Evolutionary conservation across 78 protist genomes (phyloP).

Genomic region (Polysphondylium violaceum): DNA sequence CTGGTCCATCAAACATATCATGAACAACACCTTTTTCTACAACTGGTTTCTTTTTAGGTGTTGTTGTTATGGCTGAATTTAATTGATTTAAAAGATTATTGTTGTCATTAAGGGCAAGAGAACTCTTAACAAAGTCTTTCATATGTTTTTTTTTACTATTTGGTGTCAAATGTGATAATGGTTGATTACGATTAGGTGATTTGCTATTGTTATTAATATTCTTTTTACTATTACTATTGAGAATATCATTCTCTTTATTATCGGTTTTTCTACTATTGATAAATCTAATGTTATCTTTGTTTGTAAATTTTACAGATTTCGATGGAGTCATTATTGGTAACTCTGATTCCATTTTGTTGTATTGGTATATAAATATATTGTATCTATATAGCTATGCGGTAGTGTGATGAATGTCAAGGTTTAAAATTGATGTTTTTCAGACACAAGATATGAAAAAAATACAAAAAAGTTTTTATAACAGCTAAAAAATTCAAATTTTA

Average conservation of each 20-base stretch:
- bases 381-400: no score
- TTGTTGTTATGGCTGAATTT: not conserved
- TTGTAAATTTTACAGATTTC: not conserved
- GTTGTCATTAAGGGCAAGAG: not conserved
- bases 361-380: no score
- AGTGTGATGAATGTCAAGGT: no score
- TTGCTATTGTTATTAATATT: no score
- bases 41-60: not conserved
- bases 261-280: not conserved
- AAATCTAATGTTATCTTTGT: not conserved
- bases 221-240: not conserved
- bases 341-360: not conserved
- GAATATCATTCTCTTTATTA: not conserved
- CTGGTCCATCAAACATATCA: not conserved
- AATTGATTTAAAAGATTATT: not conserved
- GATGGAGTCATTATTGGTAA: constrained; percentile 3
- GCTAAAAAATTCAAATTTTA: no score
- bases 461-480: no score
- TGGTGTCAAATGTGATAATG: not conserved
- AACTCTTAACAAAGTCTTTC: not conserved
- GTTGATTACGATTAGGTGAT: not conserved
- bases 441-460: no score
- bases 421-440: no score
- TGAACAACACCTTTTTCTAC: not conserved
- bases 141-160: no score